Evolutionary conservation across 2,329 filamentous ascomycete species (phyloP).

Genomic region (Botrytis elliptica): DNA sequence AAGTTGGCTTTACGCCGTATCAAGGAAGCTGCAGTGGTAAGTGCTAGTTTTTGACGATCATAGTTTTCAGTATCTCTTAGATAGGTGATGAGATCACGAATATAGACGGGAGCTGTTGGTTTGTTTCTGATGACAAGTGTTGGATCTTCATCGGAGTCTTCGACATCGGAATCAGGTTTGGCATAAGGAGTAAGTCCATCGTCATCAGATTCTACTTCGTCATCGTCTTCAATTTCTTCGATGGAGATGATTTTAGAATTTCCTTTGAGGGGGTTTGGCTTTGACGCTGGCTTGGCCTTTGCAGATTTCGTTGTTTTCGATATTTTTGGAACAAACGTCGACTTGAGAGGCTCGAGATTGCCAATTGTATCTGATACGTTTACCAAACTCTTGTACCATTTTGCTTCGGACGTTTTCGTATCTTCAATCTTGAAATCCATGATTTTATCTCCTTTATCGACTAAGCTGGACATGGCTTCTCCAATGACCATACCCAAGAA

Average conservation of each 20-base stretch:
- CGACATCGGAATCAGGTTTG: constrained; percentile 83
- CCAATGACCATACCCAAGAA: constrained; percentile 89
- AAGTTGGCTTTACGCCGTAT: constrained; percentile 88
- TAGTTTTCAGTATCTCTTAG: constrained; percentile 80
- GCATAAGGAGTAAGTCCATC: constrained; percentile 66
- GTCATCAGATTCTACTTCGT: constrained; percentile 48
- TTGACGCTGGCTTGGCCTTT: constrained; percentile 36
- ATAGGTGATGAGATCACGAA: constrained; percentile 77
- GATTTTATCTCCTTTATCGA: constrained; percentile 65
- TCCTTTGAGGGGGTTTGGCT: constrained; percentile 35
- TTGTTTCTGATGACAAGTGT: constrained; percentile 83
- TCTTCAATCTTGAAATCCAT: constrained; percentile 86
- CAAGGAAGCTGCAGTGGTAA: constrained; percentile 72
- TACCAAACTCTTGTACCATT: constrained; percentile 70
- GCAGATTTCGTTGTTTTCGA: constrained; percentile 24
- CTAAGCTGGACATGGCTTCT: constrained; percentile 59
- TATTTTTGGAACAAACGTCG: constrained; percentile 26
- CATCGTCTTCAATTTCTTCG: constrained; percentile 63
- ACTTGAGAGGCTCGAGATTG: constrained; percentile 50
- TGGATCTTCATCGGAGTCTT: constrained; percentile 92
- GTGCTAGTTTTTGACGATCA: constrained; percentile 77
- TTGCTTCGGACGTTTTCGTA: constrained; percentile 67
- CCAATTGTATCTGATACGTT: constrained; percentile 63
- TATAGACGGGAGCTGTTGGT: constrained; percentile 81
- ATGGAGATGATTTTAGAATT: constrained; percentile 50